Base-by-base conservation (phyloP, 106 monocot species). In the Amphibolis antarctica region DNA sequence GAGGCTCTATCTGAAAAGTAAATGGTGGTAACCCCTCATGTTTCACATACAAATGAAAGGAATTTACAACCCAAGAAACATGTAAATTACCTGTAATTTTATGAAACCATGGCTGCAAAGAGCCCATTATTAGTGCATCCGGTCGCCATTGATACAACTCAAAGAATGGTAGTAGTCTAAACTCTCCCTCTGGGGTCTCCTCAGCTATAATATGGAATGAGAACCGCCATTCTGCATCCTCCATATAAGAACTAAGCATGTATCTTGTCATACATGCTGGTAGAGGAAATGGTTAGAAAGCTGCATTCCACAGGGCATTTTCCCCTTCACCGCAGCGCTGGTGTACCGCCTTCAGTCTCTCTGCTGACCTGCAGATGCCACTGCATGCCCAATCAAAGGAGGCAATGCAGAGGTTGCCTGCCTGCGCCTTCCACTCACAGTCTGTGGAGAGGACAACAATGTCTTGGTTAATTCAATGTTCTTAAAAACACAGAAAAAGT, bases 301-400 rank as follows among this genome's bases (percentile, higher is more conserved):
- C 70, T 44, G 75, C 66, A 62, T 55, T 71, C 75, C 75, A 80
- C 3, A 80, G 28, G 59, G 66, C 67, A 56, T 71, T 71, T 62
- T 80, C 80, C 17, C 70, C 75, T 75, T 80, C 80, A 4, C 80
- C 80, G 53, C 80, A 80, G 10, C 75, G 69, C 24, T 60, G 65
- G 44, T 80, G 80, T 18, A 80, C 71, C 46, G 71, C 80, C 55
- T 66, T 71, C 36, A 80, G 70, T 58, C 75, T 71, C 19, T 80
- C 80, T n/a, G 71, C 80, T 24, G 80, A 80, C 23, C 56, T 71
- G 66, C 80, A 80, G 19, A 80, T 75, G 22, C 80, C 80, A 63
- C 80, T 80, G 63, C 80, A 80, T 47, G 55, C 75, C 80, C 80
- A 80, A 42, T 80, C 80, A 63, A 66, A 80, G 27, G 80, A 80